phyloP scores from a whole-genome alignment of 2,329 filamentous ascomycete genomes.

The Sporothrix mexicana region DNA sequence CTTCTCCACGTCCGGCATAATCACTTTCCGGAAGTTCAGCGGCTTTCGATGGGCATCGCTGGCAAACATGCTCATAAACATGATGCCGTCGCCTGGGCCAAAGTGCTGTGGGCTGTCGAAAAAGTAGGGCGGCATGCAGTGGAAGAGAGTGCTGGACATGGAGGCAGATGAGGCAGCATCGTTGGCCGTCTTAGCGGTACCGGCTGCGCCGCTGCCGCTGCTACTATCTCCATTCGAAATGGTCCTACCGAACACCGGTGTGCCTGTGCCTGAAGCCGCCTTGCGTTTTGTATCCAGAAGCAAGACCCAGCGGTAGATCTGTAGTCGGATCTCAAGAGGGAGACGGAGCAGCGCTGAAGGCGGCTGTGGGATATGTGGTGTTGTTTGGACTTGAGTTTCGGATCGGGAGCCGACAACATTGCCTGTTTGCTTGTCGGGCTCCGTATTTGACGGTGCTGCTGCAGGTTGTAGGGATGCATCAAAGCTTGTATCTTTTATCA shows the following conservation, averaged over 20 bases:
- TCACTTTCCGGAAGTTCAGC: not conserved
- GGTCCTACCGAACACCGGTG: not conserved
- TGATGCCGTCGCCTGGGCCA: constrained; percentile 1
- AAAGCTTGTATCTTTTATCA: not conserved
- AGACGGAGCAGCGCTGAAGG: constrained; percentile 45
- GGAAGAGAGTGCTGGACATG: constrained; percentile 9
- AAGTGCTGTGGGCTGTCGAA: constrained; percentile 18
- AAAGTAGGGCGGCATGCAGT: constrained; percentile 7
- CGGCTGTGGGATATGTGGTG: not conserved
- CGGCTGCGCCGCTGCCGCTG: not conserved
- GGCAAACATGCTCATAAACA: constrained; percentile 25
- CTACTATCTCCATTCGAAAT: no score
- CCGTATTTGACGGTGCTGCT: not conserved
- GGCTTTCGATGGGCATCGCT: constrained; percentile 1
- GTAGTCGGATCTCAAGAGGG: constrained; percentile 54
- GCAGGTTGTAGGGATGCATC: not conserved
- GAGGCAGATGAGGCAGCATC: not conserved
- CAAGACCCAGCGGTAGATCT: constrained; percentile 54
- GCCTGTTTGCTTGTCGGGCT: not conserved
- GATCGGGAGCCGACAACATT: not conserved
- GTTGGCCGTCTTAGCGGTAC: not conserved
- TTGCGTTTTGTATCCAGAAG: constrained; percentile 41
- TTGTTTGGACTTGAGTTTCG: not conserved
- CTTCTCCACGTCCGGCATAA: not conserved
- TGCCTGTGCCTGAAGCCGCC: not conserved